A percentile compares a stretch with the other conserved stretches of the same genome.
Conservation (phyloP, 1,284 basidiomycete genomes). For the Apiotrichum gamsii region DNA sequence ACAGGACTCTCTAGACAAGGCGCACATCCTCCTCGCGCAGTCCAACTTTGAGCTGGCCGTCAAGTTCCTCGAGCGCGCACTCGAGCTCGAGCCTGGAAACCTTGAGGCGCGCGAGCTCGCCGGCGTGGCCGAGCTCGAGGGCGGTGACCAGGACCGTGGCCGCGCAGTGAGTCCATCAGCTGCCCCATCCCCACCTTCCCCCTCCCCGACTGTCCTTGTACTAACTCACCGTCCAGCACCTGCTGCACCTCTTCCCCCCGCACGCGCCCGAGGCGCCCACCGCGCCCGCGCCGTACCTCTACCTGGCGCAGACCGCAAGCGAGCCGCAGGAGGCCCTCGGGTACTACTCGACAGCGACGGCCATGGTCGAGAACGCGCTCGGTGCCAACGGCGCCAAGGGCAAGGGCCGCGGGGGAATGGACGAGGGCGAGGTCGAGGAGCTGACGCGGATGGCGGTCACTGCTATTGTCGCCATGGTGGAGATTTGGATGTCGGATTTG, state of each 20-base stretch:
- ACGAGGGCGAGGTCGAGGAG: constrained; percentile 55
- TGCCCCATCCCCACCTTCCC: too few relatives aligned
- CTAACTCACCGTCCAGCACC: constrained; percentile 24
- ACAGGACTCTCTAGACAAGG: constrained; percentile 44
- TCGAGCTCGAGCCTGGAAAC: constrained; percentile 62
- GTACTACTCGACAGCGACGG: constrained; percentile 74
- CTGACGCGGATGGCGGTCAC: constrained; percentile 66
- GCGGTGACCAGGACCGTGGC: constrained; percentile 67
- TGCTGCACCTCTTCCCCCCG: constrained; percentile 54
- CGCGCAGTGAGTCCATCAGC: constrained; percentile 61
- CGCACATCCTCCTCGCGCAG: constrained; percentile 69
- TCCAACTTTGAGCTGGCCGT: constrained; percentile 76
- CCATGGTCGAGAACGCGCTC: constrained; percentile 63
- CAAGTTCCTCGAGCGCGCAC: constrained; percentile 62
- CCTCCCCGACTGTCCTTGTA: constrained; percentile 4
- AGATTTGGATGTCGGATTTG: constrained; percentile 94
- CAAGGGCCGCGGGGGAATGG: constrained; percentile 52
- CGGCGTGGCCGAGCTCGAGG: constrained; percentile 69
- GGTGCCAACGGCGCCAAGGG: constrained; percentile 12
- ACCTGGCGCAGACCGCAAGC: constrained; percentile 73
- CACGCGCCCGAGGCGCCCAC: constrained; percentile 56
- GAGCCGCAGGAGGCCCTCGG: constrained; percentile 70
- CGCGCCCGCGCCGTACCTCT: constrained; percentile 69
- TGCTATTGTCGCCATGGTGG: constrained; percentile 86
- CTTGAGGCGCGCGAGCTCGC: constrained; percentile 71